Base-by-base conservation (phyloP, 2,329 filamentous ascomycete species). In the Phialophora macrospora region DNA sequence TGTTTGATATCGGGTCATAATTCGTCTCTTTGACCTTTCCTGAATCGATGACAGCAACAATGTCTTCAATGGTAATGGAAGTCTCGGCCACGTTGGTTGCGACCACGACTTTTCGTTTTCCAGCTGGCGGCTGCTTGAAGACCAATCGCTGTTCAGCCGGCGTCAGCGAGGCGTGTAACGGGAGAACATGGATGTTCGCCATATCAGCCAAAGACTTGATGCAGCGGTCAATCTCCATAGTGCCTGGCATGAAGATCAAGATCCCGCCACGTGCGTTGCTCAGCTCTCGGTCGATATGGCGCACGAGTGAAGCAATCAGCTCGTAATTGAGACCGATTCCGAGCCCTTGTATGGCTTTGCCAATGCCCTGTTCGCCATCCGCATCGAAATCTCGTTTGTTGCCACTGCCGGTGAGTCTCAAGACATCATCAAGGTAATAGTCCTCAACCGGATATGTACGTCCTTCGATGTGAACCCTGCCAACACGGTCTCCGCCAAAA, bases 11-110 rank as follows among this genome's bases (percentile, higher is more conserved):
- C 0, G 92, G 87, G 75, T 98, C 95, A 73, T 93, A 98, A 75
- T 91, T 94, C 0, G 93, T 99, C 78, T 99, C 94, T 75, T 99
- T 99, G 66, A 99, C 95, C 60, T 92, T 89, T 30, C 95, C 95
- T 11, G 90, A 95, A 76, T 99, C 95, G 69, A 99, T 94, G 54
- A 99, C 95, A 1, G 92, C 94, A 2, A 98, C 91, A 60, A 99
- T 91, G 75, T 99, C 95, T 75, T 97, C 93, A 66, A 99, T 99
- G 0, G 95, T 99, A 76, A 99, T 98, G 1, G 95, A 98, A 0
- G 95, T 99, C 77, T 99, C 95, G 1, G 95, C 95, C 2, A 99
- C 94, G 73, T 99, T 99, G 52, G 95, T 99, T 0, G 95, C 92
- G 6, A 94, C 91, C 38, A 99, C 91, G 12, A 99, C 87, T 78